Base-by-base conservation (phyloP, 768 basidiomycete species). In the Lyophyllum atratum region DNA sequence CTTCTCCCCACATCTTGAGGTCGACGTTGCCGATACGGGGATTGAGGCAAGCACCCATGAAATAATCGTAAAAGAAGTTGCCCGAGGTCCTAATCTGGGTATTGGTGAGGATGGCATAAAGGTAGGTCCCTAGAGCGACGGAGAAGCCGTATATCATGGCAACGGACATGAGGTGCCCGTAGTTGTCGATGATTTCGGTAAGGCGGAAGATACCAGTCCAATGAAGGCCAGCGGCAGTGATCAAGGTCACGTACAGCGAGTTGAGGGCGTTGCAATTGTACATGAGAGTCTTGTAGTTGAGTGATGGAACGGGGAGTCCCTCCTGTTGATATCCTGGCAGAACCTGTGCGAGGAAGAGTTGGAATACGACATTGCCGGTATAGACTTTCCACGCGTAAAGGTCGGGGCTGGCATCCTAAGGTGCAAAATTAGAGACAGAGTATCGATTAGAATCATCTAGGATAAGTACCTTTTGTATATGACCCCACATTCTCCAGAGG, bases 1-100 rank as follows among this genome's bases (percentile, higher is more conserved):
- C 93, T 68, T 97, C 95, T 4, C 92, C 92, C 88, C 93, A 99
- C 95, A 98, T 98, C 75, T 99, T 99, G 67, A 99, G 76, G 73
- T 98, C 96, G 59, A 99, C 83, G 19, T 82, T 79, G 7, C 94
- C 94, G 59, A 99, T 81, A 56, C 96, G 86, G 7, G 97, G 97
- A 75, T 98, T 99, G 60, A 99, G 79, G 51, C 83, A 83, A 39
- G 95, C 94, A 44, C 96, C 96, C 95, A 98, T 97, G 75, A 95
- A 97, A 58, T 93, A 87, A 64, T 97, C 95, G 69, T 98, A 99
- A 65, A 95, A 81, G 73, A 91, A 85, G 76, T 85, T 95, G 44
- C 93, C 95, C n/a, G 90, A 93, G 91, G 97, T 96, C 60, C 97
- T 84, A 49, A 96, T 87, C 59, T 89, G 84, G 64, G 87, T 87